Evolutionary conservation across 1,284 basidiomycete species (phyloP).

Genomic region (Trametes pubescens): DNA sequence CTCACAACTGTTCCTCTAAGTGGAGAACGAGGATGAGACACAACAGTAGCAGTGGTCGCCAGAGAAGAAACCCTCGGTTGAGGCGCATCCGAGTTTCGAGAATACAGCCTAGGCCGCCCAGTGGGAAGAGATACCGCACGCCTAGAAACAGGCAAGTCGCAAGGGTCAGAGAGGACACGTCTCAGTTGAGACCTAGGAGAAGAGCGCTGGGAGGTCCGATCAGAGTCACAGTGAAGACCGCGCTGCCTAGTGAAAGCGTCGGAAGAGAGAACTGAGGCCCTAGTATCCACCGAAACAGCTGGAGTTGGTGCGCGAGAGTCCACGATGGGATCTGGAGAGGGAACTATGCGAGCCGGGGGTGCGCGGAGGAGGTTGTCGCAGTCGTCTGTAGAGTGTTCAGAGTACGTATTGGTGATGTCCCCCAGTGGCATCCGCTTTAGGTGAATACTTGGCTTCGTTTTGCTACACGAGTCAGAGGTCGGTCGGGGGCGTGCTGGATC

Average conservation of each 20-base stretch:
- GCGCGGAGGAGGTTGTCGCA: slow-evolving; percentile 5
- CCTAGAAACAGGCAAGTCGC: not conserved
- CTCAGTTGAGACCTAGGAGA: slow-evolving; percentile 25
- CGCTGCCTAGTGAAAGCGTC: not conserved
- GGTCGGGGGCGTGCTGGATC: slow-evolving; percentile 16
- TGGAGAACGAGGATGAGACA: slow-evolving; percentile 10
- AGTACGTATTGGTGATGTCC: slow-evolving; percentile 27
- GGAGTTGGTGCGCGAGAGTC: slow-evolving; percentile 16
- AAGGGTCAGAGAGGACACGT: slow-evolving; percentile 27
- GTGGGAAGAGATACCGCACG: slow-evolving; percentile 6
- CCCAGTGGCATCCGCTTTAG: slow-evolving; percentile 19
- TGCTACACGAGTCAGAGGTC: not conserved
- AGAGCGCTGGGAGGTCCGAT: not conserved
- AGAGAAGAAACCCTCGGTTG: slow-evolving; percentile 19
- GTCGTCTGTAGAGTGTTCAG: not conserved
- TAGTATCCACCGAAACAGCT: slow-evolving; percentile 29
- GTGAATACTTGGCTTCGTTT: not conserved
- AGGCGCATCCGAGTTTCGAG: not conserved
- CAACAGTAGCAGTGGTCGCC: slow-evolving; percentile 25
- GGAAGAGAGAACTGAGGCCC: slow-evolving; percentile 13
- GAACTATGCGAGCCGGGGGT: slow-evolving; percentile 2
- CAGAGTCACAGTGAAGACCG: not conserved
- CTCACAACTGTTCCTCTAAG: not conserved
- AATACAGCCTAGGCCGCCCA: slow-evolving; percentile 4
- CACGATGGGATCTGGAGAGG: not conserved